Evolutionary conservation across 2,329 filamentous ascomycete genomes (phyloP).

Genomic region (Botrytis hyacinthi): DNA sequence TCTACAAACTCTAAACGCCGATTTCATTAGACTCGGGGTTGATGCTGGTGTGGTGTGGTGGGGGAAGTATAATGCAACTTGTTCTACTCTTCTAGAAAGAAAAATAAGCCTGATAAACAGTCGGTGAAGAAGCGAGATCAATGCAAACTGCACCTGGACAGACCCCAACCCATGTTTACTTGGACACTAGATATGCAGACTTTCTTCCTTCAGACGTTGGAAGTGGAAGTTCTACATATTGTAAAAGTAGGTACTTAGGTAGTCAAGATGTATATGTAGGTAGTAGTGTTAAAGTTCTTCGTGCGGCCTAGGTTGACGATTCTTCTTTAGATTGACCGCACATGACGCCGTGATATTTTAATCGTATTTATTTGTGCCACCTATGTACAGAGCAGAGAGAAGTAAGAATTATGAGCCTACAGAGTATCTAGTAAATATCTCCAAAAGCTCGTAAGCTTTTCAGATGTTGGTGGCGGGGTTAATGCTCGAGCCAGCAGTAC

Average conservation of each 20-base stretch:
- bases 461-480: conserved; percentile 7
- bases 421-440: not conserved
- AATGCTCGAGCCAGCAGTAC: not conserved
- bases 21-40: conserved; percentile 7
- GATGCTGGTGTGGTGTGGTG: conserved; percentile 11
- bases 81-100: conserved; percentile 13
- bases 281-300: not conserved
- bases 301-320: not conserved
- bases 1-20: conserved; percentile 4
- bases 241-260: not conserved
- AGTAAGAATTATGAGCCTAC: not conserved
- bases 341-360: not conserved
- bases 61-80: conserved; percentile 1
- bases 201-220: not conserved
- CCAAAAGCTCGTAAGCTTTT: not conserved
- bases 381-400: not conserved
- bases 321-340: not conserved
- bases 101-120: conserved; percentile 8
- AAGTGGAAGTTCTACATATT: not conserved
- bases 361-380: not conserved
- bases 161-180: not conserved
- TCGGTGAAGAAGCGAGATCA: conserved; percentile 10
- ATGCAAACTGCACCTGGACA: conserved; percentile 3
- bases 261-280: not conserved
- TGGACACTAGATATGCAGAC: not conserved